Evolutionary conservation across 371 early-diverging fungal species (phyloP), one percentile per base, ranked within the genome.

Genomic region (Amoeboaphelidium protococcarum): DNA sequence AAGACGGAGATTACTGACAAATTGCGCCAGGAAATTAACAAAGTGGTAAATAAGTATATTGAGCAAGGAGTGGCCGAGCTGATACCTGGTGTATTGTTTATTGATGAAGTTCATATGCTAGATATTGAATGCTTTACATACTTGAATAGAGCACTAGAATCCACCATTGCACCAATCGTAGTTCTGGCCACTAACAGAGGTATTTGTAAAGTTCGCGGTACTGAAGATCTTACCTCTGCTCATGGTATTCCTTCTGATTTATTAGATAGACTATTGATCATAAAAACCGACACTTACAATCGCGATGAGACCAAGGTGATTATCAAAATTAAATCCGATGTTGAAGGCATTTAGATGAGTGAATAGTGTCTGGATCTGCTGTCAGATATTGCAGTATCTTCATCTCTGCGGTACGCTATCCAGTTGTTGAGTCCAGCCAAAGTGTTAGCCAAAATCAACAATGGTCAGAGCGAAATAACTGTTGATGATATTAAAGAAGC

Each of bases 51-150:
- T 72, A 81, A 82, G 65, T 94, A 94, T 60, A 86, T 96, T 49
- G 92, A 95, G 56, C 94, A 98, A 58, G 96, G 94, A 24, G 85
- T 82, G 51, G 98, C 95, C 1, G 89, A 88, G 58, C 66, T 99
- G 16, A 82, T 90, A 20, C 94, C 94, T 2, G 98, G 98, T 45
- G 91, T 97, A 3, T 60, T 98, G 37, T 92, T 96, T 56, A 85
- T 98, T 58, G 92, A 96, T 60, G 96, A 97, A 66, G 76, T 90
- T 6, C 96, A 98, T 56, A 85, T 96, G 84, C 74, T 98, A 31
- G 95, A 97, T 65, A 82, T 92, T 50, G 97, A 97, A 64, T 92
- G 95, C 64, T 96, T 97, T 57, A 87, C 94, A 0, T 96, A 90
- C 56, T 69, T 98, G 45, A 96, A 95, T 72, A 82, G 92, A 40